A percentile compares a stretch with the other conserved stretches of the same genome.
These are phyloP conservation scores for Podospora bellae-mahoneyi DNA, from an alignment of 495 filamentous ascomycete species.

Conservation along the genomic window DNA sequence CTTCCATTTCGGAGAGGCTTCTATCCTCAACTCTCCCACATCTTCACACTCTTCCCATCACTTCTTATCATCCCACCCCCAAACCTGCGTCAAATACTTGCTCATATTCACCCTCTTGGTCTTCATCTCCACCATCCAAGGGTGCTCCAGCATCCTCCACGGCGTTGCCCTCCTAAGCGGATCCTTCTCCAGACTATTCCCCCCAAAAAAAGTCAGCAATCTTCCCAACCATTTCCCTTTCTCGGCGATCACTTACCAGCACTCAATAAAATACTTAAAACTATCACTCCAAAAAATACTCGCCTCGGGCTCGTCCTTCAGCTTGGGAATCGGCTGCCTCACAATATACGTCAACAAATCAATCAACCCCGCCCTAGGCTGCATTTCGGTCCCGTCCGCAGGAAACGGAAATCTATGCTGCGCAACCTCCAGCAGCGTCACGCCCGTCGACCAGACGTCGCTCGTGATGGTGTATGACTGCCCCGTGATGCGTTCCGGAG, in stretches of 20 bases:
- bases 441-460: conserved; percentile 95
- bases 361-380: conserved; percentile 78
- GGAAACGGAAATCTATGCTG: conserved; percentile 98
- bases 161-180: conserved; percentile 79
- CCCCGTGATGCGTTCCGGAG: conserved; percentile 93
- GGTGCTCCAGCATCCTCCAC: conserved; percentile 98
- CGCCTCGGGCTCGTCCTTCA: conserved; percentile 85
- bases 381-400: conserved; percentile 89
- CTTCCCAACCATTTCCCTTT: neutral
- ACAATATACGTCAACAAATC: conserved; percentile 97
- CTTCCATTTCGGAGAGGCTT: too few relatives aligned
- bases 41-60: neutral
- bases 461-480: conserved; percentile 98
- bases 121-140: conserved; percentile 96
- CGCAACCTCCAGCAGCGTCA: conserved; percentile 93
- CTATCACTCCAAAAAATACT: conserved; percentile 89
- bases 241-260: conserved; percentile 62
- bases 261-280: conserved; percentile 99
- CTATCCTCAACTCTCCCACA: too few relatives aligned
- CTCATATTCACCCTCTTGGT: conserved; percentile 95
- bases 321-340: conserved; percentile 87
- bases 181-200: conserved; percentile 84
- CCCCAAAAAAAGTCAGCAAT: neutral
- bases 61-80: conserved; percentile 74
- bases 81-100: conserved; percentile 85